Evolutionary conservation across 139 green algal genomes (phyloP).

Genomic region (Chlamydomonas incerta): DNA sequence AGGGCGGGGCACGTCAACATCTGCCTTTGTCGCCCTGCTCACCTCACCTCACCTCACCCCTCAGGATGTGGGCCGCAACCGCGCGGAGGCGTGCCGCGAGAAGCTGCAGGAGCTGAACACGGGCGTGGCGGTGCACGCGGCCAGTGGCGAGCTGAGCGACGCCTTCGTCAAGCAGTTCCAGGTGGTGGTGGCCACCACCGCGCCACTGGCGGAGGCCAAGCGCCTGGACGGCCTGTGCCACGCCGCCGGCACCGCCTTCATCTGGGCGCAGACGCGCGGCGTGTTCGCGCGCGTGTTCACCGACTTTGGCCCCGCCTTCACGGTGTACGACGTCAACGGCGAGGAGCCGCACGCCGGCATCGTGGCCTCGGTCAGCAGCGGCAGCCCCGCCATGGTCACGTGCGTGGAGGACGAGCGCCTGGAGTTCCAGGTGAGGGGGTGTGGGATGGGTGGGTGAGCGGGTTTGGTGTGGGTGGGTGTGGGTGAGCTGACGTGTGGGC

Average conservation of each 20-base stretch:
- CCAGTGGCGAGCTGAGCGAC: slow-evolving; percentile 66
- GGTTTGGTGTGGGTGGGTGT: not conserved
- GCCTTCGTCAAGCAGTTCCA: slow-evolving; percentile 85
- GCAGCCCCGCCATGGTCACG: slow-evolving; percentile 86
- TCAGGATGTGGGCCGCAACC: slow-evolving; percentile 89
- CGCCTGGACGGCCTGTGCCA: slow-evolving; percentile 90
- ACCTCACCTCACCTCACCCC: too few relatives aligned
- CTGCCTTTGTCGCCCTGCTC: too few relatives aligned
- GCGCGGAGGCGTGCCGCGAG: slow-evolving; percentile 89
- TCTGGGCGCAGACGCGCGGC: slow-evolving; percentile 85
- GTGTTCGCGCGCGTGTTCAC: slow-evolving; percentile 96
- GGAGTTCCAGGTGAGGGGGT: slow-evolving; percentile 87
- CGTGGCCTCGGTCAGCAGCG: slow-evolving; percentile 86
- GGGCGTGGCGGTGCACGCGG: slow-evolving; percentile 79
- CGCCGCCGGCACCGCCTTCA: slow-evolving; percentile 84
- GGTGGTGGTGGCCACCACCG: slow-evolving; percentile 89
- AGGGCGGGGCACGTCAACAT: too few relatives aligned
- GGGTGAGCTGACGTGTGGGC: too few relatives aligned
- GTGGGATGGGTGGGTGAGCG: too few relatives aligned
- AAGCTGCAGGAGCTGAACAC: slow-evolving; percentile 97
- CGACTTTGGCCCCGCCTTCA: slow-evolving; percentile 95
- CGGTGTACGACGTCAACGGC: slow-evolving; percentile 90
- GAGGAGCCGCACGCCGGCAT: slow-evolving; percentile 95
- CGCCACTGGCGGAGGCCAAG: slow-evolving; percentile 71
- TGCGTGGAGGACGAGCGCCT: slow-evolving; percentile 98